Evolutionary conservation across 73 alveolate species (phyloP).

Genomic region (Paramecium primaurelia): DNA sequence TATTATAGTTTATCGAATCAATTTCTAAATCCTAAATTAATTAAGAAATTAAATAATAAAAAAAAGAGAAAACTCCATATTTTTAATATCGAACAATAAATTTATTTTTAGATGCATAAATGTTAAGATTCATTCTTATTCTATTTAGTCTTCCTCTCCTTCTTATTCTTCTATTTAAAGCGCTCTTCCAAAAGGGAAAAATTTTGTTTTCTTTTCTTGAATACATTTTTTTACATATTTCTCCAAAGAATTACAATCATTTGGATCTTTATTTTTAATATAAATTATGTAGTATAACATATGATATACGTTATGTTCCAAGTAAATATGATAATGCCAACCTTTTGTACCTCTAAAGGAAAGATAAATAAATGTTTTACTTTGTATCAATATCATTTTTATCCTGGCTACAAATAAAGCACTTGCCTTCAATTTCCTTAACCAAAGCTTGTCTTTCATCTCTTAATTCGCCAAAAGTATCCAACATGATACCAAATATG

Average conservation of each 20-base stretch:
- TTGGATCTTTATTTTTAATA: slow-evolving; percentile 54
- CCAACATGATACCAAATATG: slow-evolving; percentile 61
- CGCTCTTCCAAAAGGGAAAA: slow-evolving; percentile 22
- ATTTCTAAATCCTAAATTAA: too few relatives aligned
- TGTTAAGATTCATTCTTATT: background rate
- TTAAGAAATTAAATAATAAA: too few relatives aligned
- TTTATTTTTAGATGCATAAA: background rate
- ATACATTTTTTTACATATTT: slow-evolving; percentile 64
- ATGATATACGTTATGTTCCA: slow-evolving; percentile 74
- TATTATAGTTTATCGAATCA: too few relatives aligned
- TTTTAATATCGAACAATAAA: too few relatives aligned
- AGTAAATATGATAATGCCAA: slow-evolving; percentile 64
- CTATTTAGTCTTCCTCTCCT: background rate
- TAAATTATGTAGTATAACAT: slow-evolving; percentile 69
- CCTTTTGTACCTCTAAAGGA: slow-evolving; percentile 34
- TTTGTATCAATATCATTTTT: slow-evolving; percentile 13
- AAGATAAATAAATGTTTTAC: background rate
- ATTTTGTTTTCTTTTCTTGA: background rate
- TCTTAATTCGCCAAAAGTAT: slow-evolving; percentile 61
- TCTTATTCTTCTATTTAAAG: background rate
- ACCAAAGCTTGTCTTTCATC: slow-evolving; percentile 55
- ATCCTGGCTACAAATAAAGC: slow-evolving; percentile 31
- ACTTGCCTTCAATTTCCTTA: slow-evolving; percentile 43
- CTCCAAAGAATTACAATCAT: slow-evolving; percentile 69
- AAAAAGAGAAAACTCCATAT: too few relatives aligned